Evolutionary conservation across 441 rosid genomes (phyloP).

Genomic region (Rhodomyrtus psidioides): DNA sequence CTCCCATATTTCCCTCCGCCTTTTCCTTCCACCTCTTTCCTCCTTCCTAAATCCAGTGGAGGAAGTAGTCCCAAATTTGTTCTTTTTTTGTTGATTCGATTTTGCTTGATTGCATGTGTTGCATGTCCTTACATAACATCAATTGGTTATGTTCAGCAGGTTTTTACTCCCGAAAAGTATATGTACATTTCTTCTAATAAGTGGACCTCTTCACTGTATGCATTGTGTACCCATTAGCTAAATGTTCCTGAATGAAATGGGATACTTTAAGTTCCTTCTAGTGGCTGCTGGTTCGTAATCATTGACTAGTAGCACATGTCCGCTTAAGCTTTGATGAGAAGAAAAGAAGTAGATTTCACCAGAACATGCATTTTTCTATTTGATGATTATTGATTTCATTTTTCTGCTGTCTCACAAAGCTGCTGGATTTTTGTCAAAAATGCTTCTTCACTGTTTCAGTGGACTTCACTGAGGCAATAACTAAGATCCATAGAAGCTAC

Average conservation of each 20-base stretch:
- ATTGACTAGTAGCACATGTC: neutral
- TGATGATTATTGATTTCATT: neutral
- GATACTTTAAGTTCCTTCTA: neutral
- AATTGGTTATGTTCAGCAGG: neutral
- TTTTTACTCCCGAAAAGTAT: neutral
- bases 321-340: neutral
- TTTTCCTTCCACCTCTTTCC: neutral
- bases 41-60: neutral
- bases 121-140: neutral
- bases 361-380: neutral
- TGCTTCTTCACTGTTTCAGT: neutral
- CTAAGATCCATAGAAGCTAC: neutral
- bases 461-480: neutral
- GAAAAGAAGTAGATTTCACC: neutral
- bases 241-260: neutral
- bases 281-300: neutral
- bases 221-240: neutral
- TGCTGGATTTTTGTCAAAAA: neutral
- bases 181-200: neutral
- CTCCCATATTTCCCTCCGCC: neutral
- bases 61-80: neutral
- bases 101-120: neutral
- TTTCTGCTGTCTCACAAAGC: neutral
- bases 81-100: neutral
- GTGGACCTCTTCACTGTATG: neutral